Base-by-base conservation (phyloP, 2,329 filamentous ascomycete species). In the Aurifilum marmelostoma region DNA sequence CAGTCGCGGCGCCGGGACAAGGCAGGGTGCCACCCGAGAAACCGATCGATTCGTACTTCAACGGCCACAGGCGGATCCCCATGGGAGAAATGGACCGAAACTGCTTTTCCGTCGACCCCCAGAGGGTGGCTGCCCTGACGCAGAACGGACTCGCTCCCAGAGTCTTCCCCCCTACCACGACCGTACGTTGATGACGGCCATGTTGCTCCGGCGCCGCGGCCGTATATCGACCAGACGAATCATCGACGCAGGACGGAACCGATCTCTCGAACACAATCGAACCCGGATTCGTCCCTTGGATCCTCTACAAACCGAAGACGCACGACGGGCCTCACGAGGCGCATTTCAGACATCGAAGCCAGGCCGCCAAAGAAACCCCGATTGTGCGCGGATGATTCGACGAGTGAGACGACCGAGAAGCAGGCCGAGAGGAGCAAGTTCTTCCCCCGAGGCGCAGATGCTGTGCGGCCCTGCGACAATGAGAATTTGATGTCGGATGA, bases 1-100 rank as follows among this genome's bases (percentile, higher is more conserved):
- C 74, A 9, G 67, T 72, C 4, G 62, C 72, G 24, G 65, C 73
- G 52, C 72, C 66, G 72, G 65, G 18, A 69, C 73, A 63, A 73
- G 74, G n/a, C 73, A 79, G 72, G 67, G 75, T 67, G 62, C 41
- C 64, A 27, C 75, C 76, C 4, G 76, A 73, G 16, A 88, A 88
- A 72, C 83, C 86, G 2, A 88, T 88, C 69, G 82, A 81, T 50
- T 81, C 83, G 3, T 88, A 86, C 74, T 88, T 88, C 77, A 84
- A 83, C 68, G 79, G 80, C 29, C 77, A 81, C 66, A 77, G 78
- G 43, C 83, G 87, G 2, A 84, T 88, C 68, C 85, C 87, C 0
- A 83, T 89, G 74, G 87, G 84, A n/a, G 85, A 87, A 73, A 89
- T 89, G 87, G 86, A 89, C 65, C 80, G 84, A 52, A 89, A 89